Evolutionary conservation across 2,329 filamentous ascomycete genomes (phyloP), one percentile per base, ranked within the genome.

Genomic region (Colletotrichum sp.): DNA sequence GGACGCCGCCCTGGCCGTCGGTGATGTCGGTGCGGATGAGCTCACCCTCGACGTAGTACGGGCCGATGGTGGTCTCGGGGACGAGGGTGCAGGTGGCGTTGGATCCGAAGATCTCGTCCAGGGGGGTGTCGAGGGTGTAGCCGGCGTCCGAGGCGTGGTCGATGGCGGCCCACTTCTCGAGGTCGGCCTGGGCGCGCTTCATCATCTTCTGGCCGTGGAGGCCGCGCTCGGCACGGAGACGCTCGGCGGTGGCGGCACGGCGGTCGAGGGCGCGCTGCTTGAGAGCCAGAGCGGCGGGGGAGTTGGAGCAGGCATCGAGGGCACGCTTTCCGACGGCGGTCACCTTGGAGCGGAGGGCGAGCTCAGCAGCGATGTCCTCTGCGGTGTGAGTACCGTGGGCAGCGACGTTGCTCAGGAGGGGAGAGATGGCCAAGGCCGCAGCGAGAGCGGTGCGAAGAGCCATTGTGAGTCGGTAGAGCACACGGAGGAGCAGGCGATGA

Each of bases 1-100:
- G 84, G 18, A 89, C 81, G 64, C 88, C 88, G 58, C 60, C 80
- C 77, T 86, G 77, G 6, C 80, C 73, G 71, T 89, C 87, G 70
- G 83, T 85, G 75, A 89, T 82, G 76, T 89, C 84, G 48, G 83
- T 80, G 64, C 88, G 85, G 75, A 89, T 80, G 72, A 85, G 82
- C 80, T 89, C 87, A 61, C 87, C 88, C 30, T 83, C 80, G 55
- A 89, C 83, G 77, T 85, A 84, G 56, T 86, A 76, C 5, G 71
- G 75, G 18, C 75, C 75, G 56, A 75, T 75, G 28, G 66, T 76
- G 52, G 56, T 55, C 66, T 75, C 66, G 24, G 75, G 75, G 21
- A 75, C 71, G 61, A 76, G 71, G 28, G 66, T 48, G 66, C 75
- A 76, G 62, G 70, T 76, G 34, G 66, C 71, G 67, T 76, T 75